Evolutionary conservation across 352 stramenopile genomes (phyloP).

Genomic region (Phytophthora megakarya): DNA sequence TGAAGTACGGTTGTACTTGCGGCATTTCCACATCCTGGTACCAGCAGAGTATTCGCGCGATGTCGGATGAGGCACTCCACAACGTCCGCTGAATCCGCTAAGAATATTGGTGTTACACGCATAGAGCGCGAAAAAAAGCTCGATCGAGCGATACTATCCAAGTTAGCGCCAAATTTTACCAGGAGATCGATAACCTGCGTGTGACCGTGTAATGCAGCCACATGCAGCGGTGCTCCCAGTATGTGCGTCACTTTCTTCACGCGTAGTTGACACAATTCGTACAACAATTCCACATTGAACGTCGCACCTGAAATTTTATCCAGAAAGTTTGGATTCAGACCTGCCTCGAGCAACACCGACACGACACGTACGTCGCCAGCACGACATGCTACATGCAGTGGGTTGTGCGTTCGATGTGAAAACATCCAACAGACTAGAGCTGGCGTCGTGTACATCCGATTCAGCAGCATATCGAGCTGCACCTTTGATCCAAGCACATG

Average conservation of each 20-base stretch:
- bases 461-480: slow-evolving; percentile 63
- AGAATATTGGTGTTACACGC: slow-evolving; percentile 74
- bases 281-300: slow-evolving; percentile 64
- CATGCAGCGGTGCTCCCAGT: slow-evolving; percentile 68
- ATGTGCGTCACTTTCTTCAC: slow-evolving; percentile 72
- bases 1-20: slow-evolving; percentile 80
- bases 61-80: slow-evolving; percentile 66
- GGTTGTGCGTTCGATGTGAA: slow-evolving; percentile 70
- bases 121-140: slow-evolving; percentile 72
- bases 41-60: slow-evolving; percentile 70
- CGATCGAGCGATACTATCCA: slow-evolving; percentile 61
- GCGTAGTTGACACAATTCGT: slow-evolving; percentile 70
- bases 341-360: slow-evolving; percentile 57
- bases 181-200: slow-evolving; percentile 65
- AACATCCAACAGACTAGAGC: slow-evolving; percentile 65
- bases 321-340: slow-evolving; percentile 74
- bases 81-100: slow-evolving; percentile 74
- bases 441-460: slow-evolving; percentile 78
- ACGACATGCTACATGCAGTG: slow-evolving; percentile 72
- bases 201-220: slow-evolving; percentile 71
- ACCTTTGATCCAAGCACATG: slow-evolving; percentile 63
- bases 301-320: slow-evolving; percentile 77
- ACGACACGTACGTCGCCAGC: slow-evolving; percentile 64
- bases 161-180: slow-evolving; percentile 57
- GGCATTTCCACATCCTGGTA: slow-evolving; percentile 62